A percentile compares a stretch with the other conserved stretches of the same genome.
phyloP scores from a whole-genome alignment of 1,139 yeast species.

The Nakaseomyces glabratus region DNA sequence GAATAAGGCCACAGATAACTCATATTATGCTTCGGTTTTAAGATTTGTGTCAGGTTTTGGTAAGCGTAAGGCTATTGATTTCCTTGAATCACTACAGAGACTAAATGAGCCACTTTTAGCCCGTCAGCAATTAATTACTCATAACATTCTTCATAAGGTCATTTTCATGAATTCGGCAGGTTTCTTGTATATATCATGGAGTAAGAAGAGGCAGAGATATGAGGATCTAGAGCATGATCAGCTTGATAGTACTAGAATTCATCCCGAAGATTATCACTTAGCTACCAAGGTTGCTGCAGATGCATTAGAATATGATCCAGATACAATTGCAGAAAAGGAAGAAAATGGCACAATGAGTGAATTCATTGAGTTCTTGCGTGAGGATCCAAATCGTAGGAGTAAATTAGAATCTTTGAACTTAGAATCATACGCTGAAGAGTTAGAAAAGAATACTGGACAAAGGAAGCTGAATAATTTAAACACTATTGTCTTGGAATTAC shows the following conservation, averaged over 20 bases:
- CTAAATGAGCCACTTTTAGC: conserved; percentile 53
- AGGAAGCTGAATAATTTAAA: conserved; percentile 30
- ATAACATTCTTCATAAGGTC: conserved; percentile 66
- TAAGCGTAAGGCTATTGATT: conserved; percentile 86
- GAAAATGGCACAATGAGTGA: conserved; percentile 56
- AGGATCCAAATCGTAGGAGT: conserved; percentile 51
- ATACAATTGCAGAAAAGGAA: conserved; percentile 75
- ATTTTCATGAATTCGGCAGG: conserved; percentile 90
- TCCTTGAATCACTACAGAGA: conserved; percentile 67
- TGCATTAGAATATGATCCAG: conserved; percentile 93
- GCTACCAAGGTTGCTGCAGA: conserved; percentile 98
- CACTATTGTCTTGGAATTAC: conserved; percentile 81
- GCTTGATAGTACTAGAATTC: conserved; percentile 90
- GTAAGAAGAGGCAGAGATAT: conserved; percentile 35
- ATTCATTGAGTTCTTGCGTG: conserved; percentile 69
- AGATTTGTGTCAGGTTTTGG: conserved; percentile 88
- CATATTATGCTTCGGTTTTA: conserved; percentile 59
- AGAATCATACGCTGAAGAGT: conserved; percentile 89
- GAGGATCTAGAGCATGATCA: conserved; percentile 63
- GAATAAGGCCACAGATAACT: conserved; percentile 69
- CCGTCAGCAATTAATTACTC: conserved; percentile 68
- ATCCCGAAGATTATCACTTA: conserved; percentile 93
- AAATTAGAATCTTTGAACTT: conserved; percentile 77
- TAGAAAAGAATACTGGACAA: conserved; percentile 50
- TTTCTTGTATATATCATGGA: conserved; percentile 72